Conservation (phyloP, 208 protist species). For the Leptomonas seymouri region DNA sequence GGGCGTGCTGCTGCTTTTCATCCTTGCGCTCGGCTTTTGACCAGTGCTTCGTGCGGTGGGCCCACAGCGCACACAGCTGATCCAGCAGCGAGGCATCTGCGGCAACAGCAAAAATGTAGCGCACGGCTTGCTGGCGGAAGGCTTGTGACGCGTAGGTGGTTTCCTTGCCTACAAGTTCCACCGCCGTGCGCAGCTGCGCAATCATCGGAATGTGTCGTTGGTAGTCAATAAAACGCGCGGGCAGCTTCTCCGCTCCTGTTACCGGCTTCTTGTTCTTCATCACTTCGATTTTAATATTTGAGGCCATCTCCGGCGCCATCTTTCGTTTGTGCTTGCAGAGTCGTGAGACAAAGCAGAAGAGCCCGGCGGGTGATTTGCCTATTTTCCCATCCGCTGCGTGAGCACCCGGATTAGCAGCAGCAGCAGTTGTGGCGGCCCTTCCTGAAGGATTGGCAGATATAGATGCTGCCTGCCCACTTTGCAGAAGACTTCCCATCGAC, state of each 20-base stretch:
- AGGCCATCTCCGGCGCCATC: constrained; percentile 16
- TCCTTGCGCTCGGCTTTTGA: constrained; percentile 38
- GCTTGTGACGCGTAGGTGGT: constrained; percentile 41
- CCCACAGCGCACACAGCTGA: constrained; percentile 52
- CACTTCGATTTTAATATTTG: constrained; percentile 41
- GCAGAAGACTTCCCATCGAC: constrained; percentile 53
- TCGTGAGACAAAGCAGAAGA: neutral
- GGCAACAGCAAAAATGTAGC: constrained; percentile 53
- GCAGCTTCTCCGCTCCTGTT: constrained; percentile 30
- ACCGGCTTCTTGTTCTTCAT: constrained; percentile 33
- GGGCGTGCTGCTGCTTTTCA: constrained; percentile 14
- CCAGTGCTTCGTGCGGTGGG: constrained; percentile 39
- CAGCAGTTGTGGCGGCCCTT: neutral
- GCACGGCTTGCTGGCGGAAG: constrained; percentile 62
- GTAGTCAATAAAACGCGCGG: constrained; percentile 48
- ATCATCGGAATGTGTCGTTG: constrained; percentile 58
- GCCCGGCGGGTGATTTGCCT: constrained; percentile 6
- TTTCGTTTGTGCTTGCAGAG: constrained; percentile 25
- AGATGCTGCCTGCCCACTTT: neutral
- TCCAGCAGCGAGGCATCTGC: constrained; percentile 57
- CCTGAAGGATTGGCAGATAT: neutral
- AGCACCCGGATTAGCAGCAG: neutral
- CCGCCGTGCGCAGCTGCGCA: constrained; percentile 48
- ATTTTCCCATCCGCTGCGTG: neutral
- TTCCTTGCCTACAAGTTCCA: constrained; percentile 38